Evolutionary conservation across 805 yeast genomes (phyloP), one percentile per base, ranked within the genome.

Genomic region (Candida ponderosae): DNA sequence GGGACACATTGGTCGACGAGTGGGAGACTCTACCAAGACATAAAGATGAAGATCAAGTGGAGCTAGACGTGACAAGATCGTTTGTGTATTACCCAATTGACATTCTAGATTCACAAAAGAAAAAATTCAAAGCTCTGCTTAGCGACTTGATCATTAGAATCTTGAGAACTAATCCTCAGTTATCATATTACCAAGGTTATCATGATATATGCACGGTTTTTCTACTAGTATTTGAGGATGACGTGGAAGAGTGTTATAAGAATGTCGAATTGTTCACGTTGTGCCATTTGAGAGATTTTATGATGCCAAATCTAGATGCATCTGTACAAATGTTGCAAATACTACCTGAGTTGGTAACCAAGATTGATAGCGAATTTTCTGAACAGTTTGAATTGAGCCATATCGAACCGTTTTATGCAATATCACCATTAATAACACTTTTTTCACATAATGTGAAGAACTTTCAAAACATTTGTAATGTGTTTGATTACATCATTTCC

Each of bases 141-240:
- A 41, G 48, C 6, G 54, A 54, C 5, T 43, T 80, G 13, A 70
- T 86, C 4, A 57, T 72, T 13, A 62, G 64, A 16, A 64, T 87
- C 3, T 63, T 93, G 13, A 60, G 86, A 29, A 68, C 65, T 14
- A 63, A 79, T 45, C 89, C 89, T 0, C 50, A 57, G 4, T 62
- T 89, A 31, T 66, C 75, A 40, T 90, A 90, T 57, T 90, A 88
- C 56, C 98, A 90, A 59, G 98, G 98, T 0, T 86, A 72, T 56
- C 97, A 90, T 57, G 97, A 93, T 50, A 65, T 93, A 17, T 88
- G 86, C 2, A 69, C 84, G 28, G 69, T 83, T 5, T 63, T 84
- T 6, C 60, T 83, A 5, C 53, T 81, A 15, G 73, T 81, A 1
- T 74, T 77, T 10, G 47, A 53, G 18, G 61, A 56, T 4, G 62